Percentiles rank a stretch among this genome's conserved stretches.
Evolutionary conservation across 2,329 filamentous ascomycete species (phyloP).

Genomic region (Phyllosticta paracitricarpa): DNA sequence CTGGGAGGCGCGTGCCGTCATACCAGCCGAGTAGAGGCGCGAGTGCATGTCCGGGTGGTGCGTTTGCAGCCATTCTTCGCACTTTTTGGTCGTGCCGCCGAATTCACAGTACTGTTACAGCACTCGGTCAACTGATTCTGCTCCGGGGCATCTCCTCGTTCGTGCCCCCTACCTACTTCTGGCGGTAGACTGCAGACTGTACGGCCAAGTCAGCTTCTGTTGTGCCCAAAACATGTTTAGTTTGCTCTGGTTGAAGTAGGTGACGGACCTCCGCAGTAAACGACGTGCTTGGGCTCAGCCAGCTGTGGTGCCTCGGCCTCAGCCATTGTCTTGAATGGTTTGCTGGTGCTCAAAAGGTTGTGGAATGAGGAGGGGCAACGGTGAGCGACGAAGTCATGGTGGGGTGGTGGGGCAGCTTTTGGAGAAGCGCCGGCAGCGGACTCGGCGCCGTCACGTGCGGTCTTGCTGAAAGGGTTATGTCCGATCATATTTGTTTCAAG

Average conservation of each 20-base stretch:
- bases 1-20: background rate
- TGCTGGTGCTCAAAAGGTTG: background rate
- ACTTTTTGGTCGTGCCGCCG: conserved; percentile 91
- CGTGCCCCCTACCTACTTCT: conserved; percentile 47
- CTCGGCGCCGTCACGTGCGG: background rate
- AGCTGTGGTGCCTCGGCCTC: conserved; percentile 14
- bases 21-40: conserved; percentile 78
- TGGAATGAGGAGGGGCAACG: background rate
- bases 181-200: conserved; percentile 56
- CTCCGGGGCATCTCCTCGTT: background rate
- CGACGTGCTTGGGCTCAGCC: conserved; percentile 40
- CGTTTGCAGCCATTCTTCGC: conserved; percentile 85
- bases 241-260: background rate
- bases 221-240: background rate
- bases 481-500: background rate
- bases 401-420: background rate
- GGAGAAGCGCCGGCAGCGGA: background rate
- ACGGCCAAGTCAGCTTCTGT: background rate
- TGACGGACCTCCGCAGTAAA: conserved; percentile 53
- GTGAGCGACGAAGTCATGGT: background rate
- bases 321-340: conserved; percentile 7
- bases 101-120: conserved; percentile 86
- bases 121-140: background rate
- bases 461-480: background rate
- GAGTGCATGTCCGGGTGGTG: conserved; percentile 65